Evolutionary conservation across 441 rosid genomes (phyloP).

Genomic region (Erodium moschatum): DNA sequence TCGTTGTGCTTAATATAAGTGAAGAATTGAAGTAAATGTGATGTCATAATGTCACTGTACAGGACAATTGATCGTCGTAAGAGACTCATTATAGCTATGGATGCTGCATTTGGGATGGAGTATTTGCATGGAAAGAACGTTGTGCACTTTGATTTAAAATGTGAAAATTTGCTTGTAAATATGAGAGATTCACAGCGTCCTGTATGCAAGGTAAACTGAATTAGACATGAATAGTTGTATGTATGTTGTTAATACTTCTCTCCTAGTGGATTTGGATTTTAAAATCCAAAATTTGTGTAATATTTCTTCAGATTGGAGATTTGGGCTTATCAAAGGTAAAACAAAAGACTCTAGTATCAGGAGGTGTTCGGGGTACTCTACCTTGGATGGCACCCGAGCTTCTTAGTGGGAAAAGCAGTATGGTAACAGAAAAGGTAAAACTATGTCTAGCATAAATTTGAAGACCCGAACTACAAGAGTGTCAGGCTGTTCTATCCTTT

Average conservation of each 20-base stretch:
- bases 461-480: neutral
- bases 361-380: slow-evolving; percentile 96
- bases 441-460: neutral
- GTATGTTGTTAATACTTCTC: neutral
- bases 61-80: slow-evolving; percentile 96
- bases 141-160: slow-evolving; percentile 95
- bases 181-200: slow-evolving; percentile 99
- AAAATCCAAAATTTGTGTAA: slow-evolving; percentile 15
- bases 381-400: slow-evolving; percentile 99
- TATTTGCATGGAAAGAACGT: slow-evolving; percentile 93
- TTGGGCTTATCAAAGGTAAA: slow-evolving; percentile 91
- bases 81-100: slow-evolving; percentile 98
- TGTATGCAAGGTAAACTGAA: slow-evolving; percentile 68
- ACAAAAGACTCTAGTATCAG: slow-evolving; percentile 89
- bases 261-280: neutral
- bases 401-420: slow-evolving; percentile 87
- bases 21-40: neutral
- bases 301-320: slow-evolving; percentile 69
- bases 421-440: slow-evolving; percentile 92
- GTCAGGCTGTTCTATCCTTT: neutral
- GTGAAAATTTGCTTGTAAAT: slow-evolving; percentile 90
- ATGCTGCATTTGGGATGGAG: slow-evolving; percentile 98
- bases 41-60: slow-evolving; percentile 20
- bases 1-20: neutral
- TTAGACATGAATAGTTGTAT: neutral